Percentiles rank a stretch among this genome's conserved stretches.
phyloP scores from a whole-genome alignment of 225 moss, liverwort and hornwort species.

The Pseudoscleropodium purum region DNA sequence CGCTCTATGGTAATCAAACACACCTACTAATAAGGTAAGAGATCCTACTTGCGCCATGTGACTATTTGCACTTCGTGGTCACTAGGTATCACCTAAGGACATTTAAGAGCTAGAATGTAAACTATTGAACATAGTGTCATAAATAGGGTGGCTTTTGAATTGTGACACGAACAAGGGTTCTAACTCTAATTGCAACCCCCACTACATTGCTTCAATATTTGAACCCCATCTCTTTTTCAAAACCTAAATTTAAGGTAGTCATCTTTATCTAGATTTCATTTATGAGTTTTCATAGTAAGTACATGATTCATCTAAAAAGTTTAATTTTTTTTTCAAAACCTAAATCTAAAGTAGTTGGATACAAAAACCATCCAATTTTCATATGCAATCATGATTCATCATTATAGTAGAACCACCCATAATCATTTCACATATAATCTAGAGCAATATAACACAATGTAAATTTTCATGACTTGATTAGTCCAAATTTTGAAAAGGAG shows the following conservation, averaged over 20 bases:
- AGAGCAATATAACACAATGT: no score
- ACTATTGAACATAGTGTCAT: accelerated
- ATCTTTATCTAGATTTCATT: no score
- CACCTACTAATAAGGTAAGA: no score
- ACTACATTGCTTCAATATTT: not conserved
- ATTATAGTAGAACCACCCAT: not conserved
- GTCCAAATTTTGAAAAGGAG: no score
- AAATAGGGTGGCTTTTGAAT: not conserved
- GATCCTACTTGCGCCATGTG: not conserved
- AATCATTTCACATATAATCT: no score
- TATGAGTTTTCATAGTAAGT: no score
- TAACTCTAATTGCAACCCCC: accelerated
- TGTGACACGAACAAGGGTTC: accelerated
- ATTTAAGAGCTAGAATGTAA: not conserved
- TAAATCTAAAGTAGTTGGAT: not conserved
- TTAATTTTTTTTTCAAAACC: no score
- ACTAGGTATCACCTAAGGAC: accelerated
- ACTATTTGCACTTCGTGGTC: not conserved
- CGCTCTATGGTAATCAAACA: no score
- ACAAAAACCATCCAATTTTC: not conserved
- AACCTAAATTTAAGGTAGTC: no score
- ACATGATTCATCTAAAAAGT: no score
- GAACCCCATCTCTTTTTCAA: no score
- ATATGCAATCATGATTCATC: not conserved
- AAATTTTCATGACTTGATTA: no score